Evolutionary conservation across 2,329 filamentous ascomycete species (phyloP).

Genomic region (Aspergillus brasiliensis): DNA sequence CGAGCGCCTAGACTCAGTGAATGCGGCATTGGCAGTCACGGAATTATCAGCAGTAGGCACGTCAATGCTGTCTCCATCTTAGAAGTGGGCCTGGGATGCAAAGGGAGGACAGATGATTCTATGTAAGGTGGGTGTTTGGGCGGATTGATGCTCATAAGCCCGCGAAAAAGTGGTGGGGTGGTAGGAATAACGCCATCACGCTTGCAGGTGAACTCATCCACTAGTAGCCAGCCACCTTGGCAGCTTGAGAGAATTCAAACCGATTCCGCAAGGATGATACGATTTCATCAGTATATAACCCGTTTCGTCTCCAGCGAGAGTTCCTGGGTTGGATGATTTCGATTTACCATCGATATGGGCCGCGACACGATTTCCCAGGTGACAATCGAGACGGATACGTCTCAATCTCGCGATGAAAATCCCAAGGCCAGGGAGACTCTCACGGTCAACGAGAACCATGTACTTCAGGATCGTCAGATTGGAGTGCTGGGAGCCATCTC

Average conservation of each 20-base stretch:
- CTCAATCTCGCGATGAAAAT: neutral
- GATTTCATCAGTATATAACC: neutral
- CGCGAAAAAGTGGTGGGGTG: neutral
- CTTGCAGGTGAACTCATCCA: conserved; percentile 3
- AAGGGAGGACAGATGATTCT: neutral
- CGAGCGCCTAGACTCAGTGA: neutral
- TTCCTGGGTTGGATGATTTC: neutral
- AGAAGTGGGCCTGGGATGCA: neutral
- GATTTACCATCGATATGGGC: neutral
- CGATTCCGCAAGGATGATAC: neutral
- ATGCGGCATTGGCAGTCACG: neutral
- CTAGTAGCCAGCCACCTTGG: neutral
- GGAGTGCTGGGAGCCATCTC: conserved; percentile 24
- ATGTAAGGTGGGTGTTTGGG: neutral
- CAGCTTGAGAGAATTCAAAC: neutral
- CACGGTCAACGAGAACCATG: conserved; percentile 16
- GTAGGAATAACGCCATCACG: conserved; percentile 1
- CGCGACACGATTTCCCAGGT: neutral
- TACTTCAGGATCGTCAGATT: conserved; percentile 24
- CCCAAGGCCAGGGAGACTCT: neutral
- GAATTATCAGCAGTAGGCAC: neutral
- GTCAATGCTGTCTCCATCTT: neutral
- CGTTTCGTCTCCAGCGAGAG: neutral
- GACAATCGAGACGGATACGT: neutral
- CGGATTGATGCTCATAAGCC: neutral